A percentile compares a stretch with the other conserved stretches of the same genome.
Conservation (phyloP, 208 protist species). For the Acanthamoeba lenticulata region DNA sequence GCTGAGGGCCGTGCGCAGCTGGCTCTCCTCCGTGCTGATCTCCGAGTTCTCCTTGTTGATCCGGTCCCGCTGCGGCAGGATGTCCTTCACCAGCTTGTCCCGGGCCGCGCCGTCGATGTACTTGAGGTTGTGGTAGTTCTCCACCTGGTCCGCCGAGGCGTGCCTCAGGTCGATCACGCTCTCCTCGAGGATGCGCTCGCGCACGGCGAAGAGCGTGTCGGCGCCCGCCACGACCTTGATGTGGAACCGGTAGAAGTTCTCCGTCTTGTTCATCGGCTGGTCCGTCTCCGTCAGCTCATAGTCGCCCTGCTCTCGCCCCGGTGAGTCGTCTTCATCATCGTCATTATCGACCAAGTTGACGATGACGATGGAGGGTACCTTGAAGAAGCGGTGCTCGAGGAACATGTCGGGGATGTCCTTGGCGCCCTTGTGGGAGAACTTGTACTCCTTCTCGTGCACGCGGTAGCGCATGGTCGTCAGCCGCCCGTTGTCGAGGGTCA, state of each 20-base stretch:
- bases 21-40: not conserved
- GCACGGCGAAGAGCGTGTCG: not conserved
- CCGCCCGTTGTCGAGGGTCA: not conserved
- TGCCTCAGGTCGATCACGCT: not conserved
- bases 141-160: not conserved
- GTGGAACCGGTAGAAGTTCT: slow-evolving; percentile 18
- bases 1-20: not conserved
- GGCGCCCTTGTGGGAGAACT: not conserved
- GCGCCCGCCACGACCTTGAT: not conserved
- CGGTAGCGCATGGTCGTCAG: not conserved
- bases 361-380: not conserved
- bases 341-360: not conserved
- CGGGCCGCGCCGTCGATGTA: not conserved
- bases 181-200: not conserved
- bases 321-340: too few species aligned
- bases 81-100: not conserved
- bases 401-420: slow-evolving; percentile 17
- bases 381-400: slow-evolving; percentile 18
- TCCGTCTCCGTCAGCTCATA: not conserved
- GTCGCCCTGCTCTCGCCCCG: not conserved
- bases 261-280: not conserved
- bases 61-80: not conserved
- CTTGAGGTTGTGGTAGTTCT: not conserved
- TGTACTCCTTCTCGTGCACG: not conserved
- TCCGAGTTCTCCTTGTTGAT: not conserved